Percentiles rank a stretch among this genome's conserved stretches.
phyloP scores from a whole-genome alignment of 2,329 filamentous ascomycete genomes.

The Akanthomyces lecanii region DNA sequence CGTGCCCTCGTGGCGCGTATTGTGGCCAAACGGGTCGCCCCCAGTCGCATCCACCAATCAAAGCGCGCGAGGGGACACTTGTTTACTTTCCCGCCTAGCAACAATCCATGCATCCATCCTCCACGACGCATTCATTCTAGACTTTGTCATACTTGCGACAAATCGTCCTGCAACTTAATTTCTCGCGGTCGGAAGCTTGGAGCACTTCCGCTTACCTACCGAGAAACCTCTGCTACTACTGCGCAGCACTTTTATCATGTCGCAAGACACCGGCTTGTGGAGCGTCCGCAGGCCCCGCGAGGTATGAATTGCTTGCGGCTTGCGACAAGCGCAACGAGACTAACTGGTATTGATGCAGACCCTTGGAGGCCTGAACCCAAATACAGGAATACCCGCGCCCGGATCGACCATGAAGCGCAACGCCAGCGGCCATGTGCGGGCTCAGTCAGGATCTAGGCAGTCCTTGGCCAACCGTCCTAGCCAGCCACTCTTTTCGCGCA shows the following conservation, averaged over 20 bases:
- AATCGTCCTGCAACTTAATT: not conserved
- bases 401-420: slow-evolving; percentile 90
- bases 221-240: not conserved
- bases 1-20: slow-evolving; percentile 23
- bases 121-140: slow-evolving; percentile 11
- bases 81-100: slow-evolving; percentile 42
- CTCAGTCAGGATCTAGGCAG: slow-evolving; percentile 76
- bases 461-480: slow-evolving; percentile 81
- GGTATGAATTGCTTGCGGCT: slow-evolving; percentile 43
- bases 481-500: slow-evolving; percentile 81
- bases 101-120: slow-evolving; percentile 24
- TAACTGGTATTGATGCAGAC: slow-evolving; percentile 53
- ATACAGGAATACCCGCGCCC: slow-evolving; percentile 83
- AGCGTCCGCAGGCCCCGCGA: slow-evolving; percentile 89
- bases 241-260: slow-evolving; percentile 50
- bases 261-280: slow-evolving; percentile 82
- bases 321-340: slow-evolving; percentile 6
- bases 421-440: slow-evolving; percentile 68
- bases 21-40: too few species aligned
- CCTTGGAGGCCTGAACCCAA: slow-evolving; percentile 76
- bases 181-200: slow-evolving; percentile 4
- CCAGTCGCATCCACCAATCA: slow-evolving; percentile 18
- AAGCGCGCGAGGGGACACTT: slow-evolving; percentile 25
- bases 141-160: slow-evolving; percentile 19
- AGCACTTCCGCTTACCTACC: slow-evolving; percentile 18